These are phyloP conservation scores for Vitellaria paradoxa DNA, from an alignment of 179 eudicot species.

Conservation along the genomic window DNA sequence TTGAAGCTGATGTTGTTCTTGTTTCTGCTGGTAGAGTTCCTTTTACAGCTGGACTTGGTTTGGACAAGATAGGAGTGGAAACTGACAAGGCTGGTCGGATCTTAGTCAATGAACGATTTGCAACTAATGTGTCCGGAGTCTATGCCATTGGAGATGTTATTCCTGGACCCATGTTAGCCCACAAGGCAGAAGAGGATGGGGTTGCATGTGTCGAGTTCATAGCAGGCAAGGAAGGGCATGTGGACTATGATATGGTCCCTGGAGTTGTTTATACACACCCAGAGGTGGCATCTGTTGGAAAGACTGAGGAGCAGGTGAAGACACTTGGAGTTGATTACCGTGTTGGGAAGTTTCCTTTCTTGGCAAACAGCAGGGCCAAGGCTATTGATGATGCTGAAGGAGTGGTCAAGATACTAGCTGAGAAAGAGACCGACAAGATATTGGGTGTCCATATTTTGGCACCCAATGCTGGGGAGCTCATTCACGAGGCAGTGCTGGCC, in stretches of 20 bases:
- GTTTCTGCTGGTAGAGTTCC: slow-evolving; percentile 85
- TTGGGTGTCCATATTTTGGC: slow-evolving; percentile 93
- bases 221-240: slow-evolving; percentile 91
- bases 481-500: slow-evolving; percentile 86
- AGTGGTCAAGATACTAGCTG: slow-evolving; percentile 83
- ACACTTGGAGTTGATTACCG: slow-evolving; percentile 59
- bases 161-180: slow-evolving; percentile 98
- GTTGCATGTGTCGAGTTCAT: slow-evolving; percentile 90
- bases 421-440: slow-evolving; percentile 83
- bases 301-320: slow-evolving; percentile 95
- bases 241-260: slow-evolving; percentile 92
- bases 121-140: slow-evolving; percentile 71
- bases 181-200: slow-evolving; percentile 98
- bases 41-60: slow-evolving; percentile 73
- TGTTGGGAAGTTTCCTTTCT: slow-evolving; percentile 88
- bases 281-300: slow-evolving; percentile 91
- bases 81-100: slow-evolving; percentile 74
- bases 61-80: slow-evolving; percentile 78
- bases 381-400: slow-evolving; percentile 98
- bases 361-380: slow-evolving; percentile 97
- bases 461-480: slow-evolving; percentile 92
- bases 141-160: slow-evolving; percentile 89
- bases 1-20: slow-evolving; percentile 93
- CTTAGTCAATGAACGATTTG: slow-evolving; percentile 66
- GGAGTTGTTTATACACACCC: slow-evolving; percentile 90